A percentile compares a stretch with the other conserved stretches of the same genome.
phyloP scores from a whole-genome alignment of 768 basidiomycete species.

The Xerocomellus chrysenteron region DNA sequence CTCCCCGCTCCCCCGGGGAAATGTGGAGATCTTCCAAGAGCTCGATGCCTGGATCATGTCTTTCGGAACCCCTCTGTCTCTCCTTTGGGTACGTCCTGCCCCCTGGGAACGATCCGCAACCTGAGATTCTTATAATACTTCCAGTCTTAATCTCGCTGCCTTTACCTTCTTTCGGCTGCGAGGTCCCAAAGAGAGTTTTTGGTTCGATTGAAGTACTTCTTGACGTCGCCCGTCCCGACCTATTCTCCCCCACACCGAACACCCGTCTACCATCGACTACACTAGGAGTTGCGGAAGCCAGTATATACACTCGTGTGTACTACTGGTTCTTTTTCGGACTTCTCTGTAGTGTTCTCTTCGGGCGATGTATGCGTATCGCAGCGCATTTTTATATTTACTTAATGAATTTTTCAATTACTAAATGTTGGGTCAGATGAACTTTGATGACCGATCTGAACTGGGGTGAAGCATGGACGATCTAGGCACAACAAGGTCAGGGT shows the following conservation, averaged over 20 bases:
- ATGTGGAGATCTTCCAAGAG: neutral
- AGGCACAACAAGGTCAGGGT: neutral
- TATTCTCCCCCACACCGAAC: neutral
- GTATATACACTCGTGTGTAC: neutral
- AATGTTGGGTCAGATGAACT: neutral
- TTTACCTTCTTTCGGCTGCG: slow-evolving; percentile 6
- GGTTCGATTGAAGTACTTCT: neutral
- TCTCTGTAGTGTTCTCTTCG: neutral
- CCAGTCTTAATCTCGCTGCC: neutral
- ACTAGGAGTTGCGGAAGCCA: neutral
- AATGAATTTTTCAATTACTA: neutral
- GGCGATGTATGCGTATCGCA: neutral
- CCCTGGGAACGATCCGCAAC: neutral
- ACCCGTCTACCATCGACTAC: neutral
- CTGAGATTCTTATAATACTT: neutral
- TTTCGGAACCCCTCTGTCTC: neutral
- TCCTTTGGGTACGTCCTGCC: neutral
- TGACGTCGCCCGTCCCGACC: neutral
- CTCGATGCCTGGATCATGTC: neutral
- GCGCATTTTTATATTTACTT: neutral
- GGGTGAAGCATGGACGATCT: neutral
- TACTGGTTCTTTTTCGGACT: slow-evolving; percentile 3
- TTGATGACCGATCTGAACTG: neutral
- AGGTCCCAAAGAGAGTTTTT: neutral
- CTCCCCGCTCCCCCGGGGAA: neutral